Evolutionary conservation across 805 yeast genomes (phyloP).

Genomic region (Novakomyces olei): DNA sequence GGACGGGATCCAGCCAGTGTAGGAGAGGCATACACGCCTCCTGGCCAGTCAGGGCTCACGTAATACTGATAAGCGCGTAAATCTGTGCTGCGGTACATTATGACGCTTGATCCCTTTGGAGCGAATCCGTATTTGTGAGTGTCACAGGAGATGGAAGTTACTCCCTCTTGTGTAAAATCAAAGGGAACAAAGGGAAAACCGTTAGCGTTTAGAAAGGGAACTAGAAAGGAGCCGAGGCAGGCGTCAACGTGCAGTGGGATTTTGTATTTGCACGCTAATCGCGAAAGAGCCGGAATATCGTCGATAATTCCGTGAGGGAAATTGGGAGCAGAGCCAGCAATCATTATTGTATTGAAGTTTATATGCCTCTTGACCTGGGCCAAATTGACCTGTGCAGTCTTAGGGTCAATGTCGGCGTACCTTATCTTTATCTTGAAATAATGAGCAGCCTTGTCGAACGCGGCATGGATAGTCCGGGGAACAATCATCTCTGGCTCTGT

Average conservation of each 20-base stretch:
- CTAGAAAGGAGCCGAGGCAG: slow-evolving; percentile 80
- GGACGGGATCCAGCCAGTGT: slow-evolving; percentile 94
- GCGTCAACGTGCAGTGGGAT: slow-evolving; percentile 91
- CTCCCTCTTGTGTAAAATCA: slow-evolving; percentile 70
- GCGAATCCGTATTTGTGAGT: slow-evolving; percentile 99
- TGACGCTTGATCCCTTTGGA: slow-evolving; percentile 84
- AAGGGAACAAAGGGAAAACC: slow-evolving; percentile 29
- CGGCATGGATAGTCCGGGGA: slow-evolving; percentile 84
- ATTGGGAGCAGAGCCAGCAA: slow-evolving; percentile 90
- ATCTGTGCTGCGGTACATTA: slow-evolving; percentile 57
- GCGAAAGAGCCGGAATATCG: slow-evolving; percentile 52
- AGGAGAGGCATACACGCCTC: slow-evolving; percentile 91
- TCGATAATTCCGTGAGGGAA: slow-evolving; percentile 93
- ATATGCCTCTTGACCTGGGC: slow-evolving; percentile 39
- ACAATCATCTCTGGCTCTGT: slow-evolving; percentile 67
- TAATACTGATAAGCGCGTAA: slow-evolving; percentile 69
- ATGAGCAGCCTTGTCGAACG: slow-evolving; percentile 75
- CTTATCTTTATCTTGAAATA: slow-evolving; percentile 73
- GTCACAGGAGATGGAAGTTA: slow-evolving; percentile 96
- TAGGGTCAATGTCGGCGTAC: slow-evolving; percentile 54
- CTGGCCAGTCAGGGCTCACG: slow-evolving; percentile 66
- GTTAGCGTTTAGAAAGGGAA: slow-evolving; percentile 51
- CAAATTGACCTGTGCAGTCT: slow-evolving; percentile 44
- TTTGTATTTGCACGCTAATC: slow-evolving; percentile 37
- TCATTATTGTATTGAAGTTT: slow-evolving; percentile 55